Base-by-base conservation (phyloP, 2,329 filamentous ascomycete genomes). In the Nigrospora osmanthi region DNA sequence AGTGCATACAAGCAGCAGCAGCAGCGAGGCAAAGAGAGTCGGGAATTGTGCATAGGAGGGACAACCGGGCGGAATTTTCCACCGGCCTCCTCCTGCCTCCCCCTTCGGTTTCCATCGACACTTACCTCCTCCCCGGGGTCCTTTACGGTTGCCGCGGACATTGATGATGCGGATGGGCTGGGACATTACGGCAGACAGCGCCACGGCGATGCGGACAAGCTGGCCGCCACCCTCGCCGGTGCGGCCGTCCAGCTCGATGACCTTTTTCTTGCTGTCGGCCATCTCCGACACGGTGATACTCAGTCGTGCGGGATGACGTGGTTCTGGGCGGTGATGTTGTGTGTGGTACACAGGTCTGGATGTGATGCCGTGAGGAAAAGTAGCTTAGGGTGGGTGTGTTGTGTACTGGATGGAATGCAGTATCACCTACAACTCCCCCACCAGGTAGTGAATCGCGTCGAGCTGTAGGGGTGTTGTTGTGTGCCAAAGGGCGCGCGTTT, bases 201-300 rank as follows among this genome's bases (percentile, higher is more conserved):
- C 68, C 33, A 78, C 66, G 2, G 78, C 77, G 2, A 81, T 64
- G 37, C 80, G 65, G 1, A 83, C 71, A 0, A 83, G 60, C 51
- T 84, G 80, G 3, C 80, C 80, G 4, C 79, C 80, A 5, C 80
- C 80, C 55, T 83, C 79, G 1, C 79, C 78, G 0, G 70, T 76
- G 12, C 69, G 62, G 14, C 79, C 80, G 51, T 81, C 77, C 2
- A 83, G 58, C 43, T 69, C 63, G 19, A 80, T 34, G 7, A 49
- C 48, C 28, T 52, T 52, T 41, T 42, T 40, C 34, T 35, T 35
- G 10, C n/a, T 14, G 23, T 28, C 23, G 23, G 23, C 23, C 23
- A 28, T 28, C 23, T 7, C 23, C 23, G 23, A 28, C 4, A 28
- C 6, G 10, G 34, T 35, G 34, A 35, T 14, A 35, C 3, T 11